Conservation (phyloP, 306 rosid species). For the Myrica gale region DNA sequence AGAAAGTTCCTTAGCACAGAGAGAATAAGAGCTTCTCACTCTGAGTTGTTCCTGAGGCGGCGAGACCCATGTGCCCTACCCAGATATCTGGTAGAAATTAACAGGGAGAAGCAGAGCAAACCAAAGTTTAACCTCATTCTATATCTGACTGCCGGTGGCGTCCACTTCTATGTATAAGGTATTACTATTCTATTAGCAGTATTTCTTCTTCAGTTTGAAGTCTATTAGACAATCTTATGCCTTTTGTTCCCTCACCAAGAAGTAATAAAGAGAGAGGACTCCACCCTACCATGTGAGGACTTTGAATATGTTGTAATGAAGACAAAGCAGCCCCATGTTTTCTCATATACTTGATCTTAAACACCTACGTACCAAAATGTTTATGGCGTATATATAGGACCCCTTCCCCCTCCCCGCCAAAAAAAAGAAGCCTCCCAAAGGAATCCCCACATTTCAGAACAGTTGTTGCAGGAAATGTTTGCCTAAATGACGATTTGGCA, state of each 20-base stretch:
- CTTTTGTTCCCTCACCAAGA: neutral
- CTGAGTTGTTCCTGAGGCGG: neutral
- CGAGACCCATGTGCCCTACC: neutral
- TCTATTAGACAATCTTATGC: neutral
- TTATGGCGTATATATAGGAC: too few relatives aligned
- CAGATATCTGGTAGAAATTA: neutral
- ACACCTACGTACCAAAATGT: too few relatives aligned
- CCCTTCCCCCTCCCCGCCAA: too few relatives aligned
- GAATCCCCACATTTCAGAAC: too few relatives aligned
- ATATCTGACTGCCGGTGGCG: neutral
- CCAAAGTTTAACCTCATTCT: neutral
- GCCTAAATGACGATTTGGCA: too few relatives aligned
- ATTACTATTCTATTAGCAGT: neutral
- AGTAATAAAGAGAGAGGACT: neutral
- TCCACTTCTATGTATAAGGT: neutral
- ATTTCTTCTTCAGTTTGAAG: neutral
- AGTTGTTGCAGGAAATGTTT: too few relatives aligned
- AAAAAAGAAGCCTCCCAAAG: too few relatives aligned
- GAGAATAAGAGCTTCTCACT: too few relatives aligned
- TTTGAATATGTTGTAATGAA: neutral
- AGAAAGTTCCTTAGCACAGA: neutral
- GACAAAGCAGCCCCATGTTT: neutral
- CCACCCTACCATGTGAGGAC: neutral
- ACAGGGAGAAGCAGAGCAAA: neutral
- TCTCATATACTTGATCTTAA: neutral